Evolutionary conservation across 805 yeast genomes (phyloP), one percentile per base, ranked within the genome.

Genomic region (Yarrowia alimentaria): DNA sequence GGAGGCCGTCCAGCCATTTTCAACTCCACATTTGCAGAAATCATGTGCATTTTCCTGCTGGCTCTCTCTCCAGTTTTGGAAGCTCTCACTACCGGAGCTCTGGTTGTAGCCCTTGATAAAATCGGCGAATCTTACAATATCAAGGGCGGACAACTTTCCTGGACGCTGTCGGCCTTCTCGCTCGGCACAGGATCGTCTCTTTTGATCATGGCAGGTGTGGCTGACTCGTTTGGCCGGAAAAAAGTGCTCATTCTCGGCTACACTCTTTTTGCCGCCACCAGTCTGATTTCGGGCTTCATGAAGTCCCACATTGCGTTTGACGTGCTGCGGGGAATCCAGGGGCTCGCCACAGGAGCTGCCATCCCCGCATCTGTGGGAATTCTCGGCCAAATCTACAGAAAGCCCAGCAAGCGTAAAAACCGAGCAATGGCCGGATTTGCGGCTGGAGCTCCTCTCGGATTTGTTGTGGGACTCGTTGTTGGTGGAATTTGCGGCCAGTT

Each of bases 381-480:
- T 40, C 55, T 74, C 2, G 75, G 77, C 1, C 60, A 75, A 3
- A 62, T 63, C 4, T 75, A 74, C 53, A 19, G 34, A 12, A 59
- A 58, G 22, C 69, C 71, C 17, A 67, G 74, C 0, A 57, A 57
- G 28, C 56, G 77, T 21, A 72, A 72, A 53, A 73, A 73, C 55
- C 55, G 68, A 54, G 75, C 61, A 12, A 62, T 73, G 70, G 71
- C 76, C 26, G 60, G 67, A 19, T 70, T 73, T 54, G 60, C 71
- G 9, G 70, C 71, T 3, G 78, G 79, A 7, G 76, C 77, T 1
- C 79, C 79, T 1, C 58, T 71, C 5, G 79, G 79, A n/a, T 71
- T 68, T 38, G 71, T 73, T 5, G 56, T 61, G 20, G 79, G 78
- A 0, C 64, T 64, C 13, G 56, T 74, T 19, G 55, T 68, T 14